phyloP scores from a whole-genome alignment of 495 filamentous ascomycete genomes.

The Viridothelium virens region DNA sequence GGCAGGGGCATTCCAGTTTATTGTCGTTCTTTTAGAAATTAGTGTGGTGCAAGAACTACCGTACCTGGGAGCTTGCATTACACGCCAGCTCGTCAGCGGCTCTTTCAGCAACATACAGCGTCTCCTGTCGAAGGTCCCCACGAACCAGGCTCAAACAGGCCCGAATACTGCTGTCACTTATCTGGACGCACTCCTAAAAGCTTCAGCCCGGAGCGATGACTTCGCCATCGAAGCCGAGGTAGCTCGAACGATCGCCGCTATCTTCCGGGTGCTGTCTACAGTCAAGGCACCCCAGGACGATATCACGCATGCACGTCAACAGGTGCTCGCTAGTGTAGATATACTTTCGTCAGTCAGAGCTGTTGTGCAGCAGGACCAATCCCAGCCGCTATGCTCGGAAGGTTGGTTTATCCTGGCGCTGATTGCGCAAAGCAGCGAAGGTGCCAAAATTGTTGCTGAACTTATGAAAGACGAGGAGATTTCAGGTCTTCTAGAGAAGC shows the following conservation, averaged over 20 bases:
- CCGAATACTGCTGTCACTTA: neutral
- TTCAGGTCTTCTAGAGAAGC: neutral
- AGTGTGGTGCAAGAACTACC: conserved; percentile 1
- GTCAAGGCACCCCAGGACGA: neutral
- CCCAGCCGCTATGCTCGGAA: neutral
- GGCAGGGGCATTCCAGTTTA: neutral
- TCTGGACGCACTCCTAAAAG: neutral
- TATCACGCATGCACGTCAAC: neutral
- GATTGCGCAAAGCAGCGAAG: neutral
- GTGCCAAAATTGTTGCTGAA: neutral
- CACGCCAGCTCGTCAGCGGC: conserved; percentile 1
- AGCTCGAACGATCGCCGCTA: neutral
- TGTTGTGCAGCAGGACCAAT: neutral
- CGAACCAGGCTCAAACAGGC: too few relatives aligned
- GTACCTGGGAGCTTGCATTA: neutral
- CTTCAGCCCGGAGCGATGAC: neutral
- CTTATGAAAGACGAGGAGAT: neutral
- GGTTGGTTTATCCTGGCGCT: neutral
- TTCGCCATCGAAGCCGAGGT: conserved; percentile 6
- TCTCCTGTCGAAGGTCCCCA: neutral
- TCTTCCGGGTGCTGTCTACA: neutral
- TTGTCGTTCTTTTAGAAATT: neutral
- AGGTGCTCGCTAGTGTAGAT: neutral
- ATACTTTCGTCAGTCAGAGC: neutral
- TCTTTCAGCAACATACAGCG: neutral